phyloP scores from a whole-genome alignment of 768 basidiomycete species.

The Chalciporus pseudorubinellus region DNA sequence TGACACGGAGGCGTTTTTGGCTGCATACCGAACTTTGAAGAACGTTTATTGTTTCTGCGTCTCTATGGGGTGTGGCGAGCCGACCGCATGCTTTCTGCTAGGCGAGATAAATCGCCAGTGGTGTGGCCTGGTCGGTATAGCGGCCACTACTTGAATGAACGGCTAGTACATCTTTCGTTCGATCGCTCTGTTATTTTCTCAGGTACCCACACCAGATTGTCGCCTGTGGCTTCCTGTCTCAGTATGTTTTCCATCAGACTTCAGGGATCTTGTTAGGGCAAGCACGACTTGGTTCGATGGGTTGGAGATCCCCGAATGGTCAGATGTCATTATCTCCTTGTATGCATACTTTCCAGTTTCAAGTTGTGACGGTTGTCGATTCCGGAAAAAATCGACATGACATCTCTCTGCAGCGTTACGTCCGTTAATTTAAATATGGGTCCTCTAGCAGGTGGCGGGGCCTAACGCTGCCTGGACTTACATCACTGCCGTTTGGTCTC shows the following conservation, averaged over 20 bases:
- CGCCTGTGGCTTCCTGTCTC: background rate
- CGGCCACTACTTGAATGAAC: slow-evolving; percentile 3
- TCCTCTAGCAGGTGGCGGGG: slow-evolving; percentile 11
- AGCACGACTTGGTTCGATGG: background rate
- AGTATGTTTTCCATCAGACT: background rate
- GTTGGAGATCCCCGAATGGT: slow-evolving; percentile 11
- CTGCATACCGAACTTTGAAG: slow-evolving; percentile 12
- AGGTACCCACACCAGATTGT: background rate
- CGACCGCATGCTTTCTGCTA: slow-evolving; percentile 39
- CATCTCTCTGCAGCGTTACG: slow-evolving; percentile 12
- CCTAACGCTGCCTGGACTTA: slow-evolving; percentile 12
- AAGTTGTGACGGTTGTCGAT: slow-evolving; percentile 1
- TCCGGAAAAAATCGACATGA: background rate
- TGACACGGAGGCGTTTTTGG: slow-evolving; percentile 4
- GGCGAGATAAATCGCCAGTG: slow-evolving; percentile 29
- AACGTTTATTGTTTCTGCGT: slow-evolving; percentile 13
- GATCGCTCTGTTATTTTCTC: background rate
- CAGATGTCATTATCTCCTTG: slow-evolving; percentile 8
- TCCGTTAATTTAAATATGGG: slow-evolving; percentile 18
- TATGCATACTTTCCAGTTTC: slow-evolving; percentile 8
- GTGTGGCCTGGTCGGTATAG: slow-evolving; percentile 22
- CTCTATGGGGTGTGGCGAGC: slow-evolving; percentile 12
- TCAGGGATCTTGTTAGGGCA: background rate
- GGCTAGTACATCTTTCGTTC: background rate
- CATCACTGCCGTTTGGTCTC: slow-evolving; percentile 4